Base-by-base conservation (phyloP, 345 rosid species). In the Populus alba region DNA sequence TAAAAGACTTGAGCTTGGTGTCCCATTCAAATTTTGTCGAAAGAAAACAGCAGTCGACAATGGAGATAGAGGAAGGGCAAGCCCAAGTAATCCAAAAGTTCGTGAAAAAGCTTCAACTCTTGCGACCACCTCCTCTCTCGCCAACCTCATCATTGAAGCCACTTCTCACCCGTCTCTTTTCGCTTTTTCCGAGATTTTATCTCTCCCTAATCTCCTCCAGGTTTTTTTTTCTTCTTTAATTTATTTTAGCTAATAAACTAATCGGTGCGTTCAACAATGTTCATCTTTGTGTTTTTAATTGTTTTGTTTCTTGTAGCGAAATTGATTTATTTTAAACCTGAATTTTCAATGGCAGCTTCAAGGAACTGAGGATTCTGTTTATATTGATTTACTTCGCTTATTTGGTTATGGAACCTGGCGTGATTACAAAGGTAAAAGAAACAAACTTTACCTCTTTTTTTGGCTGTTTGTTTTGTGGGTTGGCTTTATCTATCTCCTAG, bases 51-150 rank as follows among this genome's bases (percentile, higher is more conserved):
- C 13, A 27, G 15, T 6, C 2, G 23, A 43, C 7, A 13, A 49
- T 31, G 89, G 89, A 87, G 77, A 81, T 82, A 33, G 87, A 89
- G 77, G 81, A 83, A 70, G 81, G 69, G 38, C 89, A 89, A 79
- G 82, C 81, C 37, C 81, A 77, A 66, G 18, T 82, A 1, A 85
- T 89, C 33, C 81, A 83, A 29, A 75, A 74, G 38, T 85, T 85
- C 39, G 84, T 87, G 47, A 37, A 71, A 85, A 80, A 79, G 87
- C 88, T 35, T 79, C 87, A 23, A 47, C 82, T 29, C 75, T 74
- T 47, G 22, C 13, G 3, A 37, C 43, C 13, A 78, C 18, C 59
- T 71, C 82, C 23, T 31, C 73, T 11, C 67, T 79, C 8, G 53
- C 45, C 20, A 47, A 53, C 18, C 57, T 72, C 45, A 38, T 77